Percentiles rank a stretch among this genome's conserved stretches.
Evolutionary conservation across 2,329 filamentous ascomycete species (phyloP).

Genomic region (Endothia cerciana): DNA sequence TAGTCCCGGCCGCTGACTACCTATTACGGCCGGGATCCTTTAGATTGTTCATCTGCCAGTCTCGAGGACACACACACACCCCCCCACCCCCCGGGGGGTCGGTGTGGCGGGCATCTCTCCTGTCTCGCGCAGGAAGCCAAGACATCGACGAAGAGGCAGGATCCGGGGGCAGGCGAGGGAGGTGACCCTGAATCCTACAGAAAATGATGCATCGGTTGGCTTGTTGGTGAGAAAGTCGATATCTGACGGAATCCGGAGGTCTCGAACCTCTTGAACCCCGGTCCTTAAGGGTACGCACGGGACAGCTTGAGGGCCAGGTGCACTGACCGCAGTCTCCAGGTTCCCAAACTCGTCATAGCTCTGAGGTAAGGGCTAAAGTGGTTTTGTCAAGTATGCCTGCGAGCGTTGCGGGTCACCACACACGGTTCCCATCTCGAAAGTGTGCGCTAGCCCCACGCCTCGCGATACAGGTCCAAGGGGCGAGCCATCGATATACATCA

Average conservation of each 20-base stretch:
- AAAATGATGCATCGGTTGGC: neutral
- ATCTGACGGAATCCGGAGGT: conserved; percentile 14
- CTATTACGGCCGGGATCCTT: no score
- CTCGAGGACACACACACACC: no score
- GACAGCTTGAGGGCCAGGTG: neutral
- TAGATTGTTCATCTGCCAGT: no score
- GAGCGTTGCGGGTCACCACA: neutral
- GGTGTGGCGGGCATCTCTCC: no score
- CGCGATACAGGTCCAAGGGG: neutral
- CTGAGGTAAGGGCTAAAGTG: neutral
- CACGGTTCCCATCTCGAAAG: no score
- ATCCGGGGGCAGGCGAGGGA: neutral
- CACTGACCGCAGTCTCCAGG: neutral
- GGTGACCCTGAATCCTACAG: neutral
- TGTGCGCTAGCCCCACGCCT: neutral
- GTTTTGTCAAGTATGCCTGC: neutral
- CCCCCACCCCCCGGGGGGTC: no score
- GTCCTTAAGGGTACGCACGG: neutral
- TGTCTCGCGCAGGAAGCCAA: no score
- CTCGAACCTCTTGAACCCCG: neutral
- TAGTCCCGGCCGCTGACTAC: no score
- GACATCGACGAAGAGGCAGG: no score
- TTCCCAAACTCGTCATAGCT: neutral
- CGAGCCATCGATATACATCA: no score
- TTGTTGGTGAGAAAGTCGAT: conserved; percentile 21